Evolutionary conservation across 805 yeast species (phyloP).

Genomic region (Ogataea paraovalis): DNA sequence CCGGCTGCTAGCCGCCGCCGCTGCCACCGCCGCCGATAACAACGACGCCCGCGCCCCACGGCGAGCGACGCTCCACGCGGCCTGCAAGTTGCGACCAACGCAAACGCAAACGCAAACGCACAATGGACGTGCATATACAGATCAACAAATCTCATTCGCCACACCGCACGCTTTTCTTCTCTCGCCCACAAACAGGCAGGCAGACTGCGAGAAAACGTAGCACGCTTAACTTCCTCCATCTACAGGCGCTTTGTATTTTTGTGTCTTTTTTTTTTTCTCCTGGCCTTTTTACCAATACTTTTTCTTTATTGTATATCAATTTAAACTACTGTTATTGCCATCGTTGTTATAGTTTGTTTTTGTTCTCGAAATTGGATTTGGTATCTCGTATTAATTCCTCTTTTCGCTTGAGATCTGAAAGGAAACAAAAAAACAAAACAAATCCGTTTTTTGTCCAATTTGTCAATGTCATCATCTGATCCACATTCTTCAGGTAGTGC

Average conservation of each 20-base stretch:
- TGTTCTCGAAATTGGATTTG: no score
- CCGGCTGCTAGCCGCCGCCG: background rate
- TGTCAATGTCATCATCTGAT: constrained; percentile 18
- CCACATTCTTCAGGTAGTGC: constrained; percentile 13
- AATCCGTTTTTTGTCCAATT: no score
- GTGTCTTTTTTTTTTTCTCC: background rate
- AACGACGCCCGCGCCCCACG: no score
- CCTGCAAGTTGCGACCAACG: no score
- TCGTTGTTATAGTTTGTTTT: no score
- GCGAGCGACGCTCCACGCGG: no score
- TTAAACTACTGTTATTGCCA: background rate
- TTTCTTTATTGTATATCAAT: background rate
- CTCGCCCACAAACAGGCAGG: background rate
- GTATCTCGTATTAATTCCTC: no score
- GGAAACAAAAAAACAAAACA: background rate
- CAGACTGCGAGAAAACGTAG: background rate
- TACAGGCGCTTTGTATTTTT: background rate
- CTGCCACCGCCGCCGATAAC: no score
- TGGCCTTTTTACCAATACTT: background rate
- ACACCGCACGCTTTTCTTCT: background rate
- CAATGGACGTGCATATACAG: background rate
- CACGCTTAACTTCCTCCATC: background rate
- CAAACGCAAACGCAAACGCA: background rate
- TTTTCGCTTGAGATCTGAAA: no score
- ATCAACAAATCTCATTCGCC: background rate